Evolutionary conservation across 1,284 basidiomycete genomes (phyloP), one percentile per base, ranked within the genome.

Genomic region (Ganoderma lingzhi): DNA sequence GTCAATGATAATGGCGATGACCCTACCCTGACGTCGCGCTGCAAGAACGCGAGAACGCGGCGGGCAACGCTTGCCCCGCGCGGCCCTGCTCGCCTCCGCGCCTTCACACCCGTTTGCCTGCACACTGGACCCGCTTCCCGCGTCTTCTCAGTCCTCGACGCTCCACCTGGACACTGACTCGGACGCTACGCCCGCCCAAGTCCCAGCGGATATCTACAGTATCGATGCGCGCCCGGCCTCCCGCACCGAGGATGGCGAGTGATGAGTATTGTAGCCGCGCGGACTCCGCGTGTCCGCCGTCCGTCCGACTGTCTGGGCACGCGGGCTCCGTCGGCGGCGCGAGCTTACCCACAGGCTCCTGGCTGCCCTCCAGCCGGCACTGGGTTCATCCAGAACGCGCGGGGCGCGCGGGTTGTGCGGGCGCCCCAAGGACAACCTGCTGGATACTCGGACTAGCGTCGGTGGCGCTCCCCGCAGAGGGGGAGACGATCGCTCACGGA

Each of bases 21-120:
- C 48, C 12, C 48, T 12, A 12, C 9, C 0, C 23, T 51, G 48
- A 51, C 23, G 48, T 51, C 48, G 48, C 48, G 48, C 48, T 10
- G 9, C 48, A 23, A 23, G 48, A 51, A 51, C 10, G 10, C 48
- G 42, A 44, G 42, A 44, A 44, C 15, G 12, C 14, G 42, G 42
- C 42, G 48, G 23, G 48, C 30, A 35, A 56, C 15, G 32, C 53
- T 30, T 56, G 2, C 53, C 12, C 51, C 51, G 51, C 51, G 51
- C 58, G 39, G 58, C 19, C 58, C 19, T 59, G 19, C 56, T 61
- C n/a, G 35, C n/a, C 59, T 61, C 59, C 59, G 59, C 59, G 59
- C 39, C 59, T 61, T 61, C 59, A 39, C 39, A 39, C 44, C 37
- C 39, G n/a, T 32, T 17, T 23, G n/a, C 45, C 8, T 51, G 30